These are phyloP conservation scores for Microsporum audouinii DNA, from an alignment of 2,329 filamentous ascomycete genomes.

Conservation along the genomic window DNA sequence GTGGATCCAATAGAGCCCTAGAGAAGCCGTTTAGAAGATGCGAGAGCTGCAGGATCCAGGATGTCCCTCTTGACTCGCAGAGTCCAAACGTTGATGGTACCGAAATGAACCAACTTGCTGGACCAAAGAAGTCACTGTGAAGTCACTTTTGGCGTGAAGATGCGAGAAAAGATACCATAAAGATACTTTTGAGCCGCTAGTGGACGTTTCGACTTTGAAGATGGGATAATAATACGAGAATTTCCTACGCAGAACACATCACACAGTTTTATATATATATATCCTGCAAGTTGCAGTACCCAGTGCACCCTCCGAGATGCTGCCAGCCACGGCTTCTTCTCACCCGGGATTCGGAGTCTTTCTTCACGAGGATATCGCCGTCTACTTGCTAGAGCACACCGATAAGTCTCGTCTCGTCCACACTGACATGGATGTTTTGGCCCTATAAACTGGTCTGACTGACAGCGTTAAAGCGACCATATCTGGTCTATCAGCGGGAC, in stretches of 20 bases:
- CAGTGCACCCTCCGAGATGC: not conserved
- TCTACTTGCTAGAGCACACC: no score
- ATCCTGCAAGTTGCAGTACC: not conserved
- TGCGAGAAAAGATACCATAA: not conserved
- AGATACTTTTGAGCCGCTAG: not conserved
- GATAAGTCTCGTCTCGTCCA: no score
- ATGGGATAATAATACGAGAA: not conserved
- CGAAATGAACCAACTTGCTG: not conserved
- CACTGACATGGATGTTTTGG: no score
- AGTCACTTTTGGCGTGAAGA: not conserved
- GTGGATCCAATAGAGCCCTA: slow-evolving; percentile 1
- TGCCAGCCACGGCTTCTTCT: not conserved
- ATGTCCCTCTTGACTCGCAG: not conserved
- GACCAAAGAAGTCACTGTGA: not conserved
- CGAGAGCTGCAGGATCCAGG: not conserved
- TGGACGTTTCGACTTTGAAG: not conserved
- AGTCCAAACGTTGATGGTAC: not conserved
- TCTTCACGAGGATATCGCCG: no score
- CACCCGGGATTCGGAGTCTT: no score
- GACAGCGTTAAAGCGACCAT: not conserved
- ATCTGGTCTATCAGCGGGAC: not conserved
- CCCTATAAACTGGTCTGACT: no score
- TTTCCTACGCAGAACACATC: not conserved
- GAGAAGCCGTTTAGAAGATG: not conserved
- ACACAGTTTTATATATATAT: not conserved